Base-by-base conservation (phyloP, 2,329 filamentous ascomycete genomes). In the Hypoxylon sp. region DNA sequence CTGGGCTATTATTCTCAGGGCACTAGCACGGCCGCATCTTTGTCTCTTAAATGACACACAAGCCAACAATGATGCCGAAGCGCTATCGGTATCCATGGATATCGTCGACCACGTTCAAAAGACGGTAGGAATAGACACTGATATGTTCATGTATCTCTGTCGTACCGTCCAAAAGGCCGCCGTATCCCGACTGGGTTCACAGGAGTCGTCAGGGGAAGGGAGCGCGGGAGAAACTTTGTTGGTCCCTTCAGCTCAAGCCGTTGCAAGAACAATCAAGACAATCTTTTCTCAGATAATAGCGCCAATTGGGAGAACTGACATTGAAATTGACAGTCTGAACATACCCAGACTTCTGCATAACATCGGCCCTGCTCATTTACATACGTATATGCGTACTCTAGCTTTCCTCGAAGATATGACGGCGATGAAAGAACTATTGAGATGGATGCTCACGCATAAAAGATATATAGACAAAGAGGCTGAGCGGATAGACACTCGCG, bases 371-470 rank as follows among this genome's bases (percentile, higher is more conserved):
- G 77, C 77, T 18, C 76, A 83, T 36, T 73, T 87, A 1, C 86
- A 91, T 70, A 79, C 81, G 1, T 91, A 91, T 73, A 83, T 93
- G 74, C 83, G 88, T 48, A 83, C 86, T 0, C 79, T 93, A 20
- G 90, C 86, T 0, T 83, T 85, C 54, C 76, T 88, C n/a, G 84
- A 84, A 33, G 87, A 92, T 68, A 81, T 82, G 50, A 78, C 83
- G 1, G 87, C 84, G 51, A 86, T 93, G 74, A 81, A 84, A 4
- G 79, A 78, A 3, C 77, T 89, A 4, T 77, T 90, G 12, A 75
- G 78, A 28, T 93, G 89, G 89, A 84, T 90, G 68, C 76, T 85
- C 0, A 69, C 76, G 22, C 77, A 87, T 54, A 74, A 82, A 61
- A 67, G 71, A 26, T 71, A 78, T 49, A 70, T 80, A 18, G 76